Base-by-base conservation (phyloP, 1,284 basidiomycete genomes). In the Macrocystidia cucumis region DNA sequence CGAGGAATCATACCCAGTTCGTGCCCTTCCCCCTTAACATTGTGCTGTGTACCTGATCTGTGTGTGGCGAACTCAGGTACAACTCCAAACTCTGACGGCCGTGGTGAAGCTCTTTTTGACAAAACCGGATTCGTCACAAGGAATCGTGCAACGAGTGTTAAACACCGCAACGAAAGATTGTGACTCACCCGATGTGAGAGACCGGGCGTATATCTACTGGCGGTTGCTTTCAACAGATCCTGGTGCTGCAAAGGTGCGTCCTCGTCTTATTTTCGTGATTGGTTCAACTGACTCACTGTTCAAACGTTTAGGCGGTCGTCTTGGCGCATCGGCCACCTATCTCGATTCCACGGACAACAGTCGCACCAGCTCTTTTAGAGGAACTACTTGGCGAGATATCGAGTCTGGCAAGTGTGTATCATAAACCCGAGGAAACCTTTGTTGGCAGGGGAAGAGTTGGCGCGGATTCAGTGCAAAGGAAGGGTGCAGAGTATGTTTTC, bases 121-220 rank as follows among this genome's bases (percentile, higher is more conserved):
- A 60, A 90, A 93, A 52, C 95, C 95, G 1, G 92, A 96, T 40
- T 79, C 79, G 9, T 87, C 91, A 18, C 91, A 97, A 57, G 84
- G 74, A 11, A 70, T 97, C 4, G 90, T 98, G 0, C 95, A 98
- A 48, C 74, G 75, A 20, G 83, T 98, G 3, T 66, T 98, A 21
- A 86, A 91, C 45, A 90, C 89, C 0, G 95, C 96, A 1, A 98
- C 96, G 3, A 93, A 92, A 53, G 91, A 95, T 48, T 96, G 91
- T 44, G 95, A 98, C 53, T 95, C 88, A 14, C 91, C 96, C 4
- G 96, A 98, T 57, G 80, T 98, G n/a, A 73, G 95, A 30, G 95
- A 98, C 56, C 73, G 91, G 19, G 91, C 91, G 0, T 98, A 96
- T 56, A 95, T 98, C 32, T 97, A 97, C 55, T 98, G 93, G 93